These are phyloP conservation scores for Tieghemostelium lacteum DNA, from an alignment of 78 protist species.

Conservation along the genomic window DNA sequence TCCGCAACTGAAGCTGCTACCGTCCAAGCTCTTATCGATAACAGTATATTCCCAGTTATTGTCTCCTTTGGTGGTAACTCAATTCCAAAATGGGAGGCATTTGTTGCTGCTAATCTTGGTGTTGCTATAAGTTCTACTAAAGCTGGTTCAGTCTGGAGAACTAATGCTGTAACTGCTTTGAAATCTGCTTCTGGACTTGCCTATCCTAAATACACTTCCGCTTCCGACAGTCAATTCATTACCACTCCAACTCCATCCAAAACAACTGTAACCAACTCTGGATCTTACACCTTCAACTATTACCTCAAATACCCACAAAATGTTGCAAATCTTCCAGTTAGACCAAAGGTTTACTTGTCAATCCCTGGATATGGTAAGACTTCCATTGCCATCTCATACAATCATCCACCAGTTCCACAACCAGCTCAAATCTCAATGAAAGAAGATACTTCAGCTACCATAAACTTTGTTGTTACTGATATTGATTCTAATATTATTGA, in stretches of 20 bases:
- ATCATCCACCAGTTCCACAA: neutral
- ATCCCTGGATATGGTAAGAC: neutral
- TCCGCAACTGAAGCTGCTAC: neutral
- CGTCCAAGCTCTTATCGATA: neutral
- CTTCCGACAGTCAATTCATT: neutral
- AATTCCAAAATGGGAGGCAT: neutral
- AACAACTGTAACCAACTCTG: too few relatives aligned
- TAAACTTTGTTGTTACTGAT: neutral
- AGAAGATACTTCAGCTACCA: too few relatives aligned
- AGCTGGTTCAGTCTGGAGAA: neutral
- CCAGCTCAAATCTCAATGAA: neutral
- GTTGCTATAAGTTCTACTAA: neutral
- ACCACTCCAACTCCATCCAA: too few relatives aligned
- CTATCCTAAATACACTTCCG: neutral
- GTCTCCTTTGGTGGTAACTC: neutral
- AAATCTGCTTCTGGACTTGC: too few relatives aligned
- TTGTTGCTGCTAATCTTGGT: neutral
- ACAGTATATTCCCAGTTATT: constrained; percentile 27
- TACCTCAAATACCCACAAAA: neutral
- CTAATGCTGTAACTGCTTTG: too few relatives aligned
- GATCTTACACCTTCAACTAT: neutral
- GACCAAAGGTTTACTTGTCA: too few relatives aligned
- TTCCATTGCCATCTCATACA: neutral
- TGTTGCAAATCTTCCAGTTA: neutral
- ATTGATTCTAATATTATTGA: neutral